phyloP scores from a whole-genome alignment of 192 early-diverging fungal species.

The Mortierella hygrophila region DNA sequence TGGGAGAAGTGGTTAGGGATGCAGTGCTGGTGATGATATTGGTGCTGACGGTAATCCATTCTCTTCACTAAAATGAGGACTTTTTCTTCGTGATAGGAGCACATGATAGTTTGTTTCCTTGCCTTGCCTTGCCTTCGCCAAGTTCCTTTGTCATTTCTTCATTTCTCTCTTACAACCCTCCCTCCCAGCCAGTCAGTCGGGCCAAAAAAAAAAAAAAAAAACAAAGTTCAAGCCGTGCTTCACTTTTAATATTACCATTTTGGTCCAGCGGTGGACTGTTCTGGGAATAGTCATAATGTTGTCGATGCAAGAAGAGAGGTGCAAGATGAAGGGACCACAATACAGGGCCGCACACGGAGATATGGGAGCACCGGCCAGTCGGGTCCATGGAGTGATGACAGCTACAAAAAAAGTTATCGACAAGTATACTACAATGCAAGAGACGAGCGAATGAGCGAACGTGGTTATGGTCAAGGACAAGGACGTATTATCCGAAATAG shows the following conservation, averaged over 20 bases:
- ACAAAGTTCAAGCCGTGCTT: background rate
- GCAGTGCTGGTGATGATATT: no score
- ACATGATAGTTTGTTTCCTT: no score
- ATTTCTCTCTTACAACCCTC: background rate
- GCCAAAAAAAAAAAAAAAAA: no score
- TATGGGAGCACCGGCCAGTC: background rate
- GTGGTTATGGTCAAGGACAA: no score
- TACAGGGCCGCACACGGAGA: background rate
- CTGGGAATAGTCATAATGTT: background rate
- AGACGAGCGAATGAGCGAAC: no score
- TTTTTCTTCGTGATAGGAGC: no score
- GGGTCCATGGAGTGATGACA: background rate
- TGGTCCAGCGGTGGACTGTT: background rate
- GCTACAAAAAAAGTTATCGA: background rate
- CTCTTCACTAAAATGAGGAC: no score
- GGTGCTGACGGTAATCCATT: no score
- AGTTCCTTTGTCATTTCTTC: background rate
- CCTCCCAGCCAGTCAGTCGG: background rate
- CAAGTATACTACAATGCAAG: no score
- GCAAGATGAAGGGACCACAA: background rate
- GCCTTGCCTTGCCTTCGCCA: background rate
- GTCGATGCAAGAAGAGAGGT: background rate
- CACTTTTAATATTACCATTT: conserved; percentile 6
- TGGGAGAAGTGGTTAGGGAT: no score
- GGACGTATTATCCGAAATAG: no score